Conservation (phyloP, 2,329 filamentous ascomycete genomes). For the Scedosporium aurantiacum region DNA sequence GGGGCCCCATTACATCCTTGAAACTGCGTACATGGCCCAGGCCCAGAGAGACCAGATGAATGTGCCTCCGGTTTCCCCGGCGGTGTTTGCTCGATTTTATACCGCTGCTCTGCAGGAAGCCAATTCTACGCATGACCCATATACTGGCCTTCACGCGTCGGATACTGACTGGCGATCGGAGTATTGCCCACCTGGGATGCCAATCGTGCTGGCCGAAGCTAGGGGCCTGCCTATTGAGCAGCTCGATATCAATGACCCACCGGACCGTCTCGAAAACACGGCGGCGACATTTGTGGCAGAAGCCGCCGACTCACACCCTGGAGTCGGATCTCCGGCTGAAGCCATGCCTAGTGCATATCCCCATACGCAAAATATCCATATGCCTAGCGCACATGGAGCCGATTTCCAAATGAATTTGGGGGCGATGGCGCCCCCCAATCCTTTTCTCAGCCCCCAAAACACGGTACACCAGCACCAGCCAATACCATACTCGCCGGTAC, state of each 20-base stretch:
- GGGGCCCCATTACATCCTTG: slow-evolving; percentile 6
- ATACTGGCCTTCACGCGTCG: background rate
- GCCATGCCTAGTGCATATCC: background rate
- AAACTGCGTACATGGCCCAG: slow-evolving; percentile 1
- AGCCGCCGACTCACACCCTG: background rate
- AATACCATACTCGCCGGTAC: background rate
- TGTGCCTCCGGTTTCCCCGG: background rate
- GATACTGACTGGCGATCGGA: slow-evolving; percentile 9
- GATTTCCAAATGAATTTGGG: background rate
- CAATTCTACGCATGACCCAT: slow-evolving; percentile 4
- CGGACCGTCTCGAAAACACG: background rate
- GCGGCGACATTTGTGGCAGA: background rate
- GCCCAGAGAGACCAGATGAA: background rate
- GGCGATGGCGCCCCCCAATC: background rate
- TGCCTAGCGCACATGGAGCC: background rate
- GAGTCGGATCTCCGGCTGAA: background rate
- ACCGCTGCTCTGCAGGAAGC: background rate
- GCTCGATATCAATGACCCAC: background rate
- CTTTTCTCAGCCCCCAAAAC: background rate
- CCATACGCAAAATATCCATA: background rate
- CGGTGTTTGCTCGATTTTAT: background rate
- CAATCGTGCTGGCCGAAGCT: slow-evolving; percentile 10
- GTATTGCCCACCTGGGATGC: slow-evolving; percentile 10
- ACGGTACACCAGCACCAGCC: background rate
- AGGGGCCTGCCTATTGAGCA: slow-evolving; percentile 10